Percentiles rank a stretch among this genome's conserved stretches.
These are phyloP conservation scores for Kokia cookei DNA, from an alignment of 441 rosid genomes.

Conservation along the genomic window DNA sequence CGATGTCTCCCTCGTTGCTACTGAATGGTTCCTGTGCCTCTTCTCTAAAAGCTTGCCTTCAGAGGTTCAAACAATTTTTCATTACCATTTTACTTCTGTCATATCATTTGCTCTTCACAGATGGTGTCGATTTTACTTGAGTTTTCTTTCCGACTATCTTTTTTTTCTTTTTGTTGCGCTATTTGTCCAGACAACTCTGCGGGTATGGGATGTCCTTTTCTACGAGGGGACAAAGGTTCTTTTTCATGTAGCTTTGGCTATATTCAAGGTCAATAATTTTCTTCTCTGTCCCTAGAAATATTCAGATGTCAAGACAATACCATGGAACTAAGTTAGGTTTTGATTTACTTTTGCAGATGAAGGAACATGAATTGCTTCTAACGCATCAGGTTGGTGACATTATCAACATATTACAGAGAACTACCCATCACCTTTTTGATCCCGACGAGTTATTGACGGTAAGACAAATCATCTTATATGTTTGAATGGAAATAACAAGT, in stretches of 20 bases:
- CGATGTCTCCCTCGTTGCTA: conserved; percentile 95
- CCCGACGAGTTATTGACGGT: conserved; percentile 89
- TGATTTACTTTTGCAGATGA: conserved; percentile 58
- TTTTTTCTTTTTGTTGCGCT: background rate
- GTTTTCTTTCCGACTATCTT: background rate
- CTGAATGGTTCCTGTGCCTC: conserved; percentile 98
- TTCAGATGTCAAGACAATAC: background rate
- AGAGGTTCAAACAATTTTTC: conserved; percentile 48
- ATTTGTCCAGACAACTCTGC: conserved; percentile 70
- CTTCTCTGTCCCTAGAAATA: background rate
- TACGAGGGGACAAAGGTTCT: conserved; percentile 95
- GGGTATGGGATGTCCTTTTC: conserved; percentile 98
- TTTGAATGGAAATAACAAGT: background rate
- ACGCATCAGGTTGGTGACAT: conserved; percentile 95
- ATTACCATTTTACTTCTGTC: background rate
- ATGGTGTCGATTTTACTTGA: background rate
- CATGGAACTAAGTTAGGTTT: background rate
- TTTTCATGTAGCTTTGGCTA: conserved; percentile 94
- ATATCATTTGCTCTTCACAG: background rate
- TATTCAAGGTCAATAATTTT: conserved; percentile 57
- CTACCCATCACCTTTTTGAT: conserved; percentile 89
- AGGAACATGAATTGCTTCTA: conserved; percentile 76
- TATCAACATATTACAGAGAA: conserved; percentile 75
- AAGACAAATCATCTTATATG: conserved; percentile 13
- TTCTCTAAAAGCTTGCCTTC: conserved; percentile 98